Conservation (phyloP, 2,329 filamentous ascomycete species). For the Torrubiellomyces zombiae region DNA sequence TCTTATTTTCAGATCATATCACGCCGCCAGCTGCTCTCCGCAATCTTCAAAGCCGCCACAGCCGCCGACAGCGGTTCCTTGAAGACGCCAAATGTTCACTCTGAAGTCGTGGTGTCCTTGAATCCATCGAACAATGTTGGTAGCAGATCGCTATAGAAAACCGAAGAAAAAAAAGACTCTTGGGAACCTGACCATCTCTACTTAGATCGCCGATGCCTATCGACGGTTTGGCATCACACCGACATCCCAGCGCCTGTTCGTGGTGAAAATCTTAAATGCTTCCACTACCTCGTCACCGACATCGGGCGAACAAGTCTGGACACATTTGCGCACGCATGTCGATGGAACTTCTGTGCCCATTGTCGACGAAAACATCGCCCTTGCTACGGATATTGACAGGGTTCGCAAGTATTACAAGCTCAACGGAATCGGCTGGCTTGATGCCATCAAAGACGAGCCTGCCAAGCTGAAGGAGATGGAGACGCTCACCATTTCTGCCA, state of each 20-base stretch:
- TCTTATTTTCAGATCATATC: constrained; percentile 46
- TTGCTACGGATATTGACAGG: constrained; percentile 46
- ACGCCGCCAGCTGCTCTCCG: constrained; percentile 54
- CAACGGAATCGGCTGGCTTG: constrained; percentile 38
- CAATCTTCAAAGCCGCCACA: constrained; percentile 61
- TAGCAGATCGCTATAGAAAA: no score
- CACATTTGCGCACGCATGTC: constrained; percentile 45
- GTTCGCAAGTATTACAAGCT: constrained; percentile 82
- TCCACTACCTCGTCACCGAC: constrained; percentile 20
- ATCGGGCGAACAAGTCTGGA: constrained; percentile 29
- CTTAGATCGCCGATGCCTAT: constrained; percentile 79
- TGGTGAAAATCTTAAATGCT: constrained; percentile 57
- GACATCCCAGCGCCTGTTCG: constrained; percentile 53
- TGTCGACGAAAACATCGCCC: constrained; percentile 43
- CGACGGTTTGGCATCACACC: constrained; percentile 69
- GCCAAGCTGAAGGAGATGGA: constrained; percentile 43
- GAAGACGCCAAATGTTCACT: constrained; percentile 74
- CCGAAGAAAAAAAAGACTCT: no score
- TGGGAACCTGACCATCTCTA: neutral
- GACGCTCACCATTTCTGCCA: constrained; percentile 52
- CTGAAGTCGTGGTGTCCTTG: constrained; percentile 68
- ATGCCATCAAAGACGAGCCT: constrained; percentile 24
- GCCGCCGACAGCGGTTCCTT: constrained; percentile 42
- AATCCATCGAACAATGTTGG: constrained; percentile 67
- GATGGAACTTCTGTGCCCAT: constrained; percentile 43